phyloP scores from a whole-genome alignment of 768 basidiomycete species.

The Russula dissimulans region DNA sequence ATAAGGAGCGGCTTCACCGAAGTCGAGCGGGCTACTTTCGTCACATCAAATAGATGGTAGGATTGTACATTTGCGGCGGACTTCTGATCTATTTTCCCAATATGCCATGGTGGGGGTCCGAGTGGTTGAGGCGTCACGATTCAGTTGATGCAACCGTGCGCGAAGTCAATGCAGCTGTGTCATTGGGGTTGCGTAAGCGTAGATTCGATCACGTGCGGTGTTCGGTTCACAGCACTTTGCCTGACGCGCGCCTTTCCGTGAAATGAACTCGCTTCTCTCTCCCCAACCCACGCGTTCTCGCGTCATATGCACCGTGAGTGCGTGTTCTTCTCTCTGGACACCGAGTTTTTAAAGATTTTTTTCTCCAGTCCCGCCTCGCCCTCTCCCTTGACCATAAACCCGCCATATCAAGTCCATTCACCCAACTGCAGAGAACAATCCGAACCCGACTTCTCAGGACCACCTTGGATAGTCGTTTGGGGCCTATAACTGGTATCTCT shows the following conservation, averaged over 20 bases:
- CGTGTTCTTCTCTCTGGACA: not conserved
- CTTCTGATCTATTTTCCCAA: not conserved
- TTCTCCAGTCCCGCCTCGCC: not conserved
- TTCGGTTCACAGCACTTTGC: constrained; percentile 1
- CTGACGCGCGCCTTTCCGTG: not conserved
- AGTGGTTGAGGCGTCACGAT: not conserved
- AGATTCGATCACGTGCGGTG: constrained; percentile 3
- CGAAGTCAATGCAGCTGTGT: not conserved
- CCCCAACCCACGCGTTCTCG: not conserved
- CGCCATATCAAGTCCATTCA: not conserved
- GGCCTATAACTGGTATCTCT: not conserved
- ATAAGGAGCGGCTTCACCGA: constrained; percentile 7
- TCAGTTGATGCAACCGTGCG: too few relatives aligned
- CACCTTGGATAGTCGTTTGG: not conserved
- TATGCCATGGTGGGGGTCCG: not conserved
- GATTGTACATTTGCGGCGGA: not conserved
- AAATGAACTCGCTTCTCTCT: not conserved
- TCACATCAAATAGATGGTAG: not conserved
- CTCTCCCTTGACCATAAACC: not conserved
- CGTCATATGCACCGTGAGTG: not conserved
- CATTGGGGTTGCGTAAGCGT: not conserved
- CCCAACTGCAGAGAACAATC: not conserved
- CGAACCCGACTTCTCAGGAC: not conserved
- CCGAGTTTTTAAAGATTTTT: too few relatives aligned
- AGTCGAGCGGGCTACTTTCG: constrained; percentile 10